Evolutionary conservation across 225 moss, liverwort and hornwort genomes (phyloP), one percentile per base, ranked within the genome.

Genomic region (Physcomitrium patens): DNA sequence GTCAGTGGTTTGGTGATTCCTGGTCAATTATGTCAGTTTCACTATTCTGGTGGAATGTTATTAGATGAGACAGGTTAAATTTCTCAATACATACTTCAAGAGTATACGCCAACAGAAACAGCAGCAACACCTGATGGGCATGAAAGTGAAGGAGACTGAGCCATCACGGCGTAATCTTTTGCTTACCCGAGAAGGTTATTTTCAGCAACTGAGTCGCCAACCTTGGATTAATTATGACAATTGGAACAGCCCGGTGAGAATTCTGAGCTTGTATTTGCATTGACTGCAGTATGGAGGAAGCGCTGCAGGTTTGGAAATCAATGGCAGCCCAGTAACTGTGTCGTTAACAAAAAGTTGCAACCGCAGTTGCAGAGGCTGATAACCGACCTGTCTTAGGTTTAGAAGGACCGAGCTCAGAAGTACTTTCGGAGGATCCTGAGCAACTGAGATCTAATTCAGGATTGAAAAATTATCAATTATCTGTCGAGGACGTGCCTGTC

Each of bases 81-180:
- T 37, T 7, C 4, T 37, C 60, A 50, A 62, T 27, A 15, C 73
- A 1, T 22, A 15, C 55, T 60, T 74, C 2, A 54, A 50, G 17
- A 61, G 15, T 63, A 8, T 61, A 11, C 65, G 8, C 56, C 78
- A 24, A 61, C 86, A 95, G 95, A 93, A 95, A 53, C 91, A 95
- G 44, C 87, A 83, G 68, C 84, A 73, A 73, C 94, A 86, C 68
- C 93, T 93, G 64, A 93, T 95, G 53, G 95, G 93, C 8, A 71
- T 90, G 91, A 95, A 91, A 77, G 85, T 88, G 7, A 99, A 91
- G 77, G 95, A 93, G 69, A 87, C 95, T 7, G 97, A 99, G 71
- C 81, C 95, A 26, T 87, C 95, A 3, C 87, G 91, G 77, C 93
- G 97, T 55, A 99, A 95, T 64, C 97, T 95, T 23, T 60, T 99